phyloP scores from a whole-genome alignment of 2,329 filamentous ascomycete species.

The Verticillium longisporum region DNA sequence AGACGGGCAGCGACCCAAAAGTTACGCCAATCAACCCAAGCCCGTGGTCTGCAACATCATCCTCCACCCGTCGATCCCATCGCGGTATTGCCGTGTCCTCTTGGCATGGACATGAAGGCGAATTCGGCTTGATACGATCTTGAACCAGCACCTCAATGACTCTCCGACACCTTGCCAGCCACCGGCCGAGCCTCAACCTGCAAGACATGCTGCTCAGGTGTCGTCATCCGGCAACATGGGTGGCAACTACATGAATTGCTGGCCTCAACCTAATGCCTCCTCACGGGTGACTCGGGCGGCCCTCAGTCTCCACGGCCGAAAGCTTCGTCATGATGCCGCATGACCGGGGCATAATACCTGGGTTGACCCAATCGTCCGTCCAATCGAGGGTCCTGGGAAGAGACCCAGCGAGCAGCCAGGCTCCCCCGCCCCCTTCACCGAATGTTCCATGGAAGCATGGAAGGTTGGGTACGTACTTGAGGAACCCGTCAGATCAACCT shows the following conservation, averaged over 20 bases:
- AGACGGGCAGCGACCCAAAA: background rate
- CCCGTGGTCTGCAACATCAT: too few relatives aligned
- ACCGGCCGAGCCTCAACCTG: background rate
- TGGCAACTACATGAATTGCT: background rate
- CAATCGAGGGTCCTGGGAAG: background rate
- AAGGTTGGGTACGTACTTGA: background rate
- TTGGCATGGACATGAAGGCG: background rate
- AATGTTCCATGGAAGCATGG: slow-evolving; percentile 2
- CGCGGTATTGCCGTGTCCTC: background rate
- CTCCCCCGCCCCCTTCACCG: background rate
- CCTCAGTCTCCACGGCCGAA: background rate
- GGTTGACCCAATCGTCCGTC: background rate
- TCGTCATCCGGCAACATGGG: background rate
- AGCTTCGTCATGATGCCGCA: background rate
- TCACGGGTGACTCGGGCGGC: too few relatives aligned
- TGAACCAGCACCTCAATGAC: background rate
- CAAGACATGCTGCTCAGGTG: background rate
- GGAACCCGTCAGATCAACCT: background rate
- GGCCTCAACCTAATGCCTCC: background rate
- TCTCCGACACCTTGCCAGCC: background rate
- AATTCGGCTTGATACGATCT: background rate
- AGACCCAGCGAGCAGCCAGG: background rate
- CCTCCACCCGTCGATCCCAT: too few relatives aligned
- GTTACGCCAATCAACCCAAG: background rate
- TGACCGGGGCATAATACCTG: background rate